Conservation (phyloP, 2,329 filamentous ascomycete species). For the Hymenoscyphus albidus region DNA sequence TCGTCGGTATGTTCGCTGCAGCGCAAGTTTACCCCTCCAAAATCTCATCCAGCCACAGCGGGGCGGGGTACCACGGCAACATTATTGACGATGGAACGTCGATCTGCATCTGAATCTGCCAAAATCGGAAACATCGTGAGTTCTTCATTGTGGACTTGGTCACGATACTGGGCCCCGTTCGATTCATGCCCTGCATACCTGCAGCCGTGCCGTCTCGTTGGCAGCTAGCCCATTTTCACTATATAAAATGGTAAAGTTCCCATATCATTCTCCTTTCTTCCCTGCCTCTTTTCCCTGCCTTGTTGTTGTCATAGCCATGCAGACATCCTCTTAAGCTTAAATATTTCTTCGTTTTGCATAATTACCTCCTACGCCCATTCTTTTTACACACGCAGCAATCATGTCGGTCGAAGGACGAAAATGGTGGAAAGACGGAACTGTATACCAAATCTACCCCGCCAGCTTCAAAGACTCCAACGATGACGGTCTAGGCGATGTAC, state of each 20-base stretch:
- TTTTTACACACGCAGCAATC: background rate
- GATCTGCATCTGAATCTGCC: background rate
- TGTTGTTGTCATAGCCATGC: background rate
- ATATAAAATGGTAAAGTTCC: background rate
- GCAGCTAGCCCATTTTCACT: background rate
- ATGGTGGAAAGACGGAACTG: conserved; percentile 56
- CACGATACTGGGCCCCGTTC: background rate
- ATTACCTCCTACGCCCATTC: background rate
- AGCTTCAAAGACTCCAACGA: conserved; percentile 55
- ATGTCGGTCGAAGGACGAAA: conserved; percentile 17
- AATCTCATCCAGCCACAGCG: background rate
- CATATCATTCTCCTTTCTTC: background rate
- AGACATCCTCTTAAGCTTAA: background rate
- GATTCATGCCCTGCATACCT: conserved; percentile 2
- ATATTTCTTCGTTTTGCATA: background rate
- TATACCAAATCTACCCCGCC: conserved; percentile 58
- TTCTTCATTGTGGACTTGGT: background rate
- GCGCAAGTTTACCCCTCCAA: background rate
- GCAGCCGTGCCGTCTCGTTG: background rate
- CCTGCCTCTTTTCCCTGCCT: background rate
- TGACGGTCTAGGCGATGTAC: conserved; percentile 58
- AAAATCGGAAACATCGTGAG: background rate
- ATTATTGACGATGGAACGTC: background rate
- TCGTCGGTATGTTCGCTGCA: background rate
- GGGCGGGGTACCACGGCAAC: background rate